Evolutionary conservation across 2,329 filamentous ascomycete genomes (phyloP).

Genomic region (Fusarium falciforme): DNA sequence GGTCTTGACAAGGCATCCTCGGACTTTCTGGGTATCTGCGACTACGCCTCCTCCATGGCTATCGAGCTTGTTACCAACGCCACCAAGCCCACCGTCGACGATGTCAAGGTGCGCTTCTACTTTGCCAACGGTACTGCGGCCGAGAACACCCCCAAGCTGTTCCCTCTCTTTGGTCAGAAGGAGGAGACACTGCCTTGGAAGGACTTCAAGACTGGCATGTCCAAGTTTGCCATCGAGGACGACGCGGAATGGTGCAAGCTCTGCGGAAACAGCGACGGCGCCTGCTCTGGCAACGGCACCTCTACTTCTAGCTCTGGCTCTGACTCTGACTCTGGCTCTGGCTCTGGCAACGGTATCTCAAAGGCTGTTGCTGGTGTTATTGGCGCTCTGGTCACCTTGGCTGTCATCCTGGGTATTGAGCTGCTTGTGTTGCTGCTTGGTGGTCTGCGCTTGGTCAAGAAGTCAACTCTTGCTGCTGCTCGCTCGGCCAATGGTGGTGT

Average conservation of each 20-base stretch:
- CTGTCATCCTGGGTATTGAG: conserved; percentile 60
- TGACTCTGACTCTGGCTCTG: conserved; percentile 12
- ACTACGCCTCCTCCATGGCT: conserved; percentile 84
- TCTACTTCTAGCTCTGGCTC: conserved; percentile 34
- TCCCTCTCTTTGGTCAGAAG: conserved; percentile 70
- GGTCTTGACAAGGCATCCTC: conserved; percentile 61
- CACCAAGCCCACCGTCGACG: conserved; percentile 55
- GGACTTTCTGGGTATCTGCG: conserved; percentile 81
- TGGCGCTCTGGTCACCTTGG: conserved; percentile 73
- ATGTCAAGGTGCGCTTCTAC: conserved; percentile 70
- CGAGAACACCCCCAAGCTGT: conserved; percentile 62
- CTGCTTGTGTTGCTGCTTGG: conserved; percentile 56
- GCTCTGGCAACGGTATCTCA: conserved; percentile 63
- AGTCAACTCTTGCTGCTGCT: conserved; percentile 50
- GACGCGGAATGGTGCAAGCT: conserved; percentile 77
- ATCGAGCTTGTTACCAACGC: conserved; percentile 77
- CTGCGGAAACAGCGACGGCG: conserved; percentile 78
- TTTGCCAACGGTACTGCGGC: conserved; percentile 70
- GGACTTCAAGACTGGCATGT: conserved; percentile 73
- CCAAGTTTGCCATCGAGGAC: conserved; percentile 73
- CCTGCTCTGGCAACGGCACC: conserved; percentile 62
- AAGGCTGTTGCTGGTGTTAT: conserved; percentile 84
- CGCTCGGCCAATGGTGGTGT: conserved; percentile 16
- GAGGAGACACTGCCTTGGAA: conserved; percentile 72
- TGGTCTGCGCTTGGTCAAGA: conserved; percentile 61